These are phyloP conservation scores for Wickerhamiella lipophila DNA, from an alignment of 805 yeast genomes.

Conservation along the genomic window DNA sequence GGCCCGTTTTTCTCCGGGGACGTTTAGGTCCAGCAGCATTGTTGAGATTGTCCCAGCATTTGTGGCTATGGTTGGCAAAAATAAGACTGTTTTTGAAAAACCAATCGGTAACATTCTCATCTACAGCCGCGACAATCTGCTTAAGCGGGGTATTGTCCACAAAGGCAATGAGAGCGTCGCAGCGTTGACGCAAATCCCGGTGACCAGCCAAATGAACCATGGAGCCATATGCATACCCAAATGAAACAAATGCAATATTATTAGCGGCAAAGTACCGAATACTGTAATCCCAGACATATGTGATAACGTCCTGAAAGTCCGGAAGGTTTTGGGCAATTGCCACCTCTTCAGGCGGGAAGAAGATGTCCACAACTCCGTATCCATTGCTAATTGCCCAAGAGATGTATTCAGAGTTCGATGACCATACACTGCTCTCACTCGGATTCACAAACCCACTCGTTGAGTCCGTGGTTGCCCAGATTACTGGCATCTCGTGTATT, in stretches of 20 bases:
- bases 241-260: slow-evolving; percentile 68
- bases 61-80: slow-evolving; percentile 60
- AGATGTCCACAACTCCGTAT: slow-evolving; percentile 74
- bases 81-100: slow-evolving; percentile 74
- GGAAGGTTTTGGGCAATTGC: slow-evolving; percentile 23
- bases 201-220: slow-evolving; percentile 81
- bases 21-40: slow-evolving; percentile 34
- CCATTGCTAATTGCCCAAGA: slow-evolving; percentile 50
- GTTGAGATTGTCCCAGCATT: slow-evolving; percentile 60
- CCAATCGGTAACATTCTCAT: slow-evolving; percentile 86
- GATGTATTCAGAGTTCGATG: slow-evolving; percentile 56
- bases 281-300: slow-evolving; percentile 85
- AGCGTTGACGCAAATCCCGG: slow-evolving; percentile 50
- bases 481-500: slow-evolving; percentile 83
- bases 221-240: slow-evolving; percentile 82
- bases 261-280: slow-evolving; percentile 59
- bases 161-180: slow-evolving; percentile 58
- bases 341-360: slow-evolving; percentile 50
- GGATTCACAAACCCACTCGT: slow-evolving; percentile 66
- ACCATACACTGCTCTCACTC: slow-evolving; percentile 58
- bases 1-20: slow-evolving; percentile 84
- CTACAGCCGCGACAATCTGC: slow-evolving; percentile 73
- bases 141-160: slow-evolving; percentile 57
- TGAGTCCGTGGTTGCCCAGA: slow-evolving; percentile 81
- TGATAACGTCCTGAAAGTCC: slow-evolving; percentile 55